Evolutionary conservation across 495 filamentous ascomycete species (phyloP), one percentile per base, ranked within the genome.

Genomic region (Aspergillus conjunctus): DNA sequence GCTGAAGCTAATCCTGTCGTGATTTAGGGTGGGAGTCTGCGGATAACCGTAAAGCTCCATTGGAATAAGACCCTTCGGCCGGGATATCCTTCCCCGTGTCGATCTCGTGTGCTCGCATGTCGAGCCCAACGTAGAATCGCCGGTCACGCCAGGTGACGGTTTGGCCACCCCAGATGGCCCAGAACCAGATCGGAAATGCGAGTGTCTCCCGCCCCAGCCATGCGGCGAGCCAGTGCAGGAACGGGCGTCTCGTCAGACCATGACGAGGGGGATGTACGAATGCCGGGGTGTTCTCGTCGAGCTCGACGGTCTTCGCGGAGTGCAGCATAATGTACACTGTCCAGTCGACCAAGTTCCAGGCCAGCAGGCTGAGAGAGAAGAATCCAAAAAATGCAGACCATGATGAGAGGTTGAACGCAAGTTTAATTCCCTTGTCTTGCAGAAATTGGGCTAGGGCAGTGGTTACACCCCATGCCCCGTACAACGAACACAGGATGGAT

Each of bases 101-200:
- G 52, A 83, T 78, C 58, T 83, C 80, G 41, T 79, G 71, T 20
- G 94, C 93, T 61, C 82, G 90, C 84, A 93, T 96, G 73, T 97
- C 91, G 39, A 79, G 70, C 5, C 89, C 83, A 12, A 99, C 92
- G 69, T 85, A 83, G 71, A 98, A 98, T 22, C 78, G 81, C 63
- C 85, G 85, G 0, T 92, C 92, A 34, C 94, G 81, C 95, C 95
- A 98, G 57, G 84, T 83, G 11, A 98, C 91, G 30, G 86, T 92
- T 33, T 86, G 85, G 4, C 90, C 95, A 54, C 92, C 88, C 64
- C 87, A 87, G 20, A 97, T 86, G 14, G 93, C 92, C 85, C 87
- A 88, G 4, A 77, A 51, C 94, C 94, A 98, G 51, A 99, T 90
- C 6, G 91, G 91, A 30, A 93, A 77, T 0, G 95, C 93, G 8